These are phyloP conservation scores for Apophysomyces trapeziformis DNA, from an alignment of 371 early-diverging fungal species.

Conservation along the genomic window DNA sequence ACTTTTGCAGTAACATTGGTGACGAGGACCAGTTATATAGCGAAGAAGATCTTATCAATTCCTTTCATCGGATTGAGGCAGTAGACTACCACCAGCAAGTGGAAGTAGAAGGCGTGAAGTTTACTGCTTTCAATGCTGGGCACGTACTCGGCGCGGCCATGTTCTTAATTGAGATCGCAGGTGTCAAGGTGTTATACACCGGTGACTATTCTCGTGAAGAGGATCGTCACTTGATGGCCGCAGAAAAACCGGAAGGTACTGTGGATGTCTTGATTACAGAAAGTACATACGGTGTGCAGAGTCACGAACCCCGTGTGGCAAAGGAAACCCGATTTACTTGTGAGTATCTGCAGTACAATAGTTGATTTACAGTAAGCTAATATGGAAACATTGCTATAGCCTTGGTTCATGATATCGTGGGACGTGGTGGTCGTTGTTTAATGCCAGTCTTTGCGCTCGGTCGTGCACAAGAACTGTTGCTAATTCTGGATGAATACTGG, in stretches of 20 bases:
- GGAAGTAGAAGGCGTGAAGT: slow-evolving; percentile 96
- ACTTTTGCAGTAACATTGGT: slow-evolving; percentile 68
- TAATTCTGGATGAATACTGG: slow-evolving; percentile 99
- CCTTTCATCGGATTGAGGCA: slow-evolving; percentile 96
- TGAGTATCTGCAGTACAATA: slow-evolving; percentile 23
- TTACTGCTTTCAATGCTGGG: slow-evolving; percentile 98
- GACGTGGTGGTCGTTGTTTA: slow-evolving; percentile 96
- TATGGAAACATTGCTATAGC: slow-evolving; percentile 27
- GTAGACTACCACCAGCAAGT: slow-evolving; percentile 99
- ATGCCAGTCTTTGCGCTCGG: slow-evolving; percentile 99
- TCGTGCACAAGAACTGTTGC: slow-evolving; percentile 97
- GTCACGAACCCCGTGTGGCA: slow-evolving; percentile 96
- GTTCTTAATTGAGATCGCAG: slow-evolving; percentile 99
- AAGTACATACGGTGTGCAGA: slow-evolving; percentile 99
- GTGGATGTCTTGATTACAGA: slow-evolving; percentile 98
- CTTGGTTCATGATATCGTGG: slow-evolving; percentile 92
- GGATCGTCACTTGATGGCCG: slow-evolving; percentile 99
- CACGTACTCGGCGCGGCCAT: slow-evolving; percentile 99
- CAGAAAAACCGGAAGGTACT: slow-evolving; percentile 89
- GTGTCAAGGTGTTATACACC: slow-evolving; percentile 96
- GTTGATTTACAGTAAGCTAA: background rate
- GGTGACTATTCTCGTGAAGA: slow-evolving; percentile 99
- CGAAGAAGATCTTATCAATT: slow-evolving; percentile 91
- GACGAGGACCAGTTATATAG: slow-evolving; percentile 95
- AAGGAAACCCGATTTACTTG: slow-evolving; percentile 95